A percentile compares a stretch with the other conserved stretches of the same genome.
These are phyloP conservation scores for Nemania abortiva DNA, from an alignment of 2,329 filamentous ascomycete species.

Conservation along the genomic window DNA sequence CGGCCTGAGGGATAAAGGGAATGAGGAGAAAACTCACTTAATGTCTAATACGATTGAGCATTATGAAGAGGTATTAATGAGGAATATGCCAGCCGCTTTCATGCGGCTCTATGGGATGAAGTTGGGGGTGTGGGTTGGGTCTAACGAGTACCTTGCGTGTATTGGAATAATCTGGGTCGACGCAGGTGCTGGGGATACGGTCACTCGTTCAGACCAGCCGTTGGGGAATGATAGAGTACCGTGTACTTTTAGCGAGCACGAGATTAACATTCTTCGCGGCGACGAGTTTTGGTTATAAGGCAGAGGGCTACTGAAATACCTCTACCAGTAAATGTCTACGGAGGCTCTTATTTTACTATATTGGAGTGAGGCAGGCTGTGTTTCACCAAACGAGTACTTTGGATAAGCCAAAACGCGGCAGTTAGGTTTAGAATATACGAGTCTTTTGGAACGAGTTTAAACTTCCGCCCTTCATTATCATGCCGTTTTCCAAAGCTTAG, in stretches of 20 bases:
- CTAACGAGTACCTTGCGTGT: constrained; percentile 9
- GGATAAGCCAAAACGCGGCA: not conserved
- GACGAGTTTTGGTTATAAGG: not conserved
- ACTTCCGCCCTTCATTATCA: too few relatives aligned
- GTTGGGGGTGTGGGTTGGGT: constrained; percentile 16
- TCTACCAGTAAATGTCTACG: not conserved
- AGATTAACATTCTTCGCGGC: not conserved
- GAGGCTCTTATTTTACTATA: not conserved
- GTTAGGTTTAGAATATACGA: not conserved
- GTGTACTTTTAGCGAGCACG: constrained; percentile 16
- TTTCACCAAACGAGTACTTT: not conserved
- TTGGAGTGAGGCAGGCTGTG: not conserved
- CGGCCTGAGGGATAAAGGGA: constrained; percentile 11
- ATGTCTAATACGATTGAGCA: constrained; percentile 48
- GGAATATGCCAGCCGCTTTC: not conserved
- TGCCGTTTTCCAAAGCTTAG: too few relatives aligned
- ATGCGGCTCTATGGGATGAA: constrained; percentile 7
- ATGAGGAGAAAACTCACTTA: constrained; percentile 34
- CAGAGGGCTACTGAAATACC: not conserved
- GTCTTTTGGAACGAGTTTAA: not conserved
- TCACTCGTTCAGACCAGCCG: constrained; percentile 18
- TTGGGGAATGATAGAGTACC: constrained; percentile 2
- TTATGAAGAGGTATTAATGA: constrained; percentile 1
- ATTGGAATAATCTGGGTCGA: constrained; percentile 18
- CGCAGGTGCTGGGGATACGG: constrained; percentile 8